A percentile compares a stretch with the other conserved stretches of the same genome.
Evolutionary conservation across 495 filamentous ascomycete genomes (phyloP).

Genomic region (Copromyces sp.): DNA sequence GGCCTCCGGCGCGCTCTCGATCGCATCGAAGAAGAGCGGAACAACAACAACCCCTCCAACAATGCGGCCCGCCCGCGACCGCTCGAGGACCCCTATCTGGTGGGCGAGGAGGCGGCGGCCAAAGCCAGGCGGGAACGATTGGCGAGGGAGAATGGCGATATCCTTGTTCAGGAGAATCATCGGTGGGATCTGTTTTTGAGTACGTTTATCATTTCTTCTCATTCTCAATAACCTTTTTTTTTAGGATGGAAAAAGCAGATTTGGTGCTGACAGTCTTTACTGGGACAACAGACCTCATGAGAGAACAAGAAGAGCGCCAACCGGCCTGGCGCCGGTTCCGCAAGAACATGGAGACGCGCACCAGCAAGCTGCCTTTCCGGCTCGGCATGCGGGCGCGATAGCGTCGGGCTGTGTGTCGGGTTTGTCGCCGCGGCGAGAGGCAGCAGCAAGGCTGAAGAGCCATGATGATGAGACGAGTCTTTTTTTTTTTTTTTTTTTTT

Average conservation of each 20-base stretch:
- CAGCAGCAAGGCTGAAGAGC: not conserved
- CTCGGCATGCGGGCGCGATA: conserved; percentile 16
- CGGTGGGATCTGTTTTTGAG: conserved; percentile 42
- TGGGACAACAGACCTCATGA: conserved; percentile 30
- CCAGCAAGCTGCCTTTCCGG: conserved; percentile 23
- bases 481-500: not conserved
- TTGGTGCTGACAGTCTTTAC: too few relatives aligned
- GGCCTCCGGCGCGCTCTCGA: conserved; percentile 19
- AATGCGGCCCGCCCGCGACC: conserved; percentile 19
- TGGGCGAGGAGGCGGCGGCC: conserved; percentile 41
- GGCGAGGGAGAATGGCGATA: conserved; percentile 34
- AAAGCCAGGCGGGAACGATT: conserved; percentile 33
- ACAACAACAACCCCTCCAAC: not conserved
- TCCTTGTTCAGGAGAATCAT: conserved; percentile 35
- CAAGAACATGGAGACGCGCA: conserved; percentile 19
- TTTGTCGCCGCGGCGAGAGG: not conserved
- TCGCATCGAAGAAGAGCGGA: conserved; percentile 25
- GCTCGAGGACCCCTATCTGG: conserved; percentile 43
- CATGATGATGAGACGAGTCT: not conserved
- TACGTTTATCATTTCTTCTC: conserved; percentile 15
- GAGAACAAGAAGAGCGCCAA: conserved; percentile 37
- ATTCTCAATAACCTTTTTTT: not conserved
- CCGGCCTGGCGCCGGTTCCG: conserved; percentile 37
- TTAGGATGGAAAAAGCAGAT: not conserved
- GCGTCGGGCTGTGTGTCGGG: not conserved